phyloP scores from a whole-genome alignment of 805 yeast genomes.

The Starmerella stigmatis region DNA sequence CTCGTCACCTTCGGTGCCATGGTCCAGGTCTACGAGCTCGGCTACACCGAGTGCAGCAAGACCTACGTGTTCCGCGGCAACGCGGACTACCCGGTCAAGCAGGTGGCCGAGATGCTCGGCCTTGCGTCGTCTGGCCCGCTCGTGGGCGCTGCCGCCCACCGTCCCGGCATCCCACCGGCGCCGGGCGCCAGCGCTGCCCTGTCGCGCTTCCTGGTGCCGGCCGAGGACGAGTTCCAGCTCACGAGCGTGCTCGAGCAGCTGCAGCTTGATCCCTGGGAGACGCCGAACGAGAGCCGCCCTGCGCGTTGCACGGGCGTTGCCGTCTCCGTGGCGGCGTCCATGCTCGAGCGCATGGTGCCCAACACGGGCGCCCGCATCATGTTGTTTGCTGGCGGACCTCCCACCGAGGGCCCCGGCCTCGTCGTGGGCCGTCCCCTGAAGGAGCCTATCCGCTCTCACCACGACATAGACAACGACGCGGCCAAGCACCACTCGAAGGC shows the following conservation, averaged over 20 bases:
- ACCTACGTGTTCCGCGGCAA: constrained; percentile 81
- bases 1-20: constrained; percentile 82
- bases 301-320: constrained; percentile 92
- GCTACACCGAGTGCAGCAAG: constrained; percentile 56
- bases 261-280: constrained; percentile 79
- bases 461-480: constrained; percentile 83
- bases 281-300: constrained; percentile 66
- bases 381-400: constrained; percentile 88
- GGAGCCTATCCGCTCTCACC: constrained; percentile 96
- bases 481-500: constrained; percentile 86
- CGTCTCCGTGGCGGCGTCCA: constrained; percentile 65
- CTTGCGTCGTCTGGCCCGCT: constrained; percentile 25
- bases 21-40: constrained; percentile 79
- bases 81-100: constrained; percentile 57
- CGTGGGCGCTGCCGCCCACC: constrained; percentile 23
- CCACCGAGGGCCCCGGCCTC: constrained; percentile 89
- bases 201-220: constrained; percentile 60
- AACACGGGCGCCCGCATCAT: constrained; percentile 82
- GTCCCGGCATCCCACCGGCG: constrained; percentile 25
- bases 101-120: constrained; percentile 53
- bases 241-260: constrained; percentile 69
- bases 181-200: constrained; percentile 35
- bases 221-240: constrained; percentile 70
- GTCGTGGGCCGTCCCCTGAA: constrained; percentile 84
- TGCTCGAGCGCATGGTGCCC: constrained; percentile 72